Evolutionary conservation across 2,329 filamentous ascomycete species (phyloP), one percentile per base, ranked within the genome.

Genomic region (Huntiella omanensis): DNA sequence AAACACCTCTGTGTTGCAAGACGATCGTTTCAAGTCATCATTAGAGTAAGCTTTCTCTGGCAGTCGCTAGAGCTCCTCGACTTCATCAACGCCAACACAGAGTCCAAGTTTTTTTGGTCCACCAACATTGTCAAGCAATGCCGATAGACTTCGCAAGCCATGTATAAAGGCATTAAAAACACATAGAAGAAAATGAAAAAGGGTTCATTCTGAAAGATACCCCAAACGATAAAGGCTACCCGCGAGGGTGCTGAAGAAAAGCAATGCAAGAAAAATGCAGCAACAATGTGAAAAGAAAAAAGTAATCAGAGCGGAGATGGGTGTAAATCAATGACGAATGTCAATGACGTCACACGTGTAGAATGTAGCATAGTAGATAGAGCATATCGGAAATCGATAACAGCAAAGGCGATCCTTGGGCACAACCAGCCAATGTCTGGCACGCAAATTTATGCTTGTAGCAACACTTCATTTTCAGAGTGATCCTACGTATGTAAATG

Each of bases 391-490:
- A 28, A 28, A 28, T 28, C 22, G 22, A 28, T 28, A 28, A 28
- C 22, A 8, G 8, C 22, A 10, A 10, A 28, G 22, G 22, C 22
- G 22, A 28, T 28, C 22, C 22, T 28, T 28, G 7, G 10, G 22
- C 22, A 28, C 8, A 7, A 28, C 22, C 22, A 42, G 33, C 16
- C 12, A 43, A 4, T 34, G 8, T 28, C 6, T 7, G 22, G 8
- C 22, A 28, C 22, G 11, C 32, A 33, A 32, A 34, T 11, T 6
- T 12, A 16, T 35, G 40, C 12, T 8, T n/a, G 10, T 13, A 33
- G 13, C 5, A 41, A 15, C 22, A 33, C 28, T 40, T 47, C 43
- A 45, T 49, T 49, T 49, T 40, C 47, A 49, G 47, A 49, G 33
- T 42, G 16, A 15, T 17, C 8, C 7, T 15, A 19, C 22, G 28